A percentile compares a stretch with the other conserved stretches of the same genome.
phyloP scores from a whole-genome alignment of 805 yeast genomes.

The Kodamaea jinghongensis region DNA sequence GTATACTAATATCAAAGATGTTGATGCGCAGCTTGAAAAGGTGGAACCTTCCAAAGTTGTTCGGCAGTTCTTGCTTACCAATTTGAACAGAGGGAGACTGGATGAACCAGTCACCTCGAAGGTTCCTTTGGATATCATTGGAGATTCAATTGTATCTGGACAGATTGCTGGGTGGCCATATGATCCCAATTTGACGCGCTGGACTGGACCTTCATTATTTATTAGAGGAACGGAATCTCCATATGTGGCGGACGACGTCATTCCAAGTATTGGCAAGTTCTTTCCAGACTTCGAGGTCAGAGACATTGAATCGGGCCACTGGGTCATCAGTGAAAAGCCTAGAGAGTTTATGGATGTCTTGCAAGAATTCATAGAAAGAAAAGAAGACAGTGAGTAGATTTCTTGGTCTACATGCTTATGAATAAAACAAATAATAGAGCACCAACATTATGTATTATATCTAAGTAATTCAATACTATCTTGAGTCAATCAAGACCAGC shows the following conservation, averaged over 20 bases:
- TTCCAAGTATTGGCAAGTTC: conserved; percentile 68
- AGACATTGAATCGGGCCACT: conserved; percentile 85
- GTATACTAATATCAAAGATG: conserved; percentile 57
- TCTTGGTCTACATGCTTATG: background rate
- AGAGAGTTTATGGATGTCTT: conserved; percentile 63
- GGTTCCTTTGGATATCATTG: conserved; percentile 71
- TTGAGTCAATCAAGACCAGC: too few relatives aligned
- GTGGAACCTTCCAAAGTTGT: conserved; percentile 61
- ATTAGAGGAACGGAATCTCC: conserved; percentile 73
- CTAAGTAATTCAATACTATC: too few relatives aligned
- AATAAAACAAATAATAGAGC: background rate
- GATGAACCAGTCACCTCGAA: conserved; percentile 46
- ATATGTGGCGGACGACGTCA: conserved; percentile 79
- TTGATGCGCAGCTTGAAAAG: conserved; percentile 57
- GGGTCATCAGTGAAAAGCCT: conserved; percentile 90
- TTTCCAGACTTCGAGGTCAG: conserved; percentile 75
- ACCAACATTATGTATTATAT: too few relatives aligned
- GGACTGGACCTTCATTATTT: conserved; percentile 72
- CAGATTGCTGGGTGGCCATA: conserved; percentile 77
- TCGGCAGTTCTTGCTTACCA: conserved; percentile 76
- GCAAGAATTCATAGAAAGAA: conserved; percentile 57
- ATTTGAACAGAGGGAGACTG: conserved; percentile 48
- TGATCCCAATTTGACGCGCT: conserved; percentile 50
- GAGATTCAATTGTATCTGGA: conserved; percentile 61
- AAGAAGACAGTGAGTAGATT: conserved; percentile 28